A percentile compares a stretch with the other conserved stretches of the same genome.
These are phyloP conservation scores for Malassezia arunalokei DNA, from an alignment of 1,284 basidiomycete genomes.

Conservation along the genomic window DNA sequence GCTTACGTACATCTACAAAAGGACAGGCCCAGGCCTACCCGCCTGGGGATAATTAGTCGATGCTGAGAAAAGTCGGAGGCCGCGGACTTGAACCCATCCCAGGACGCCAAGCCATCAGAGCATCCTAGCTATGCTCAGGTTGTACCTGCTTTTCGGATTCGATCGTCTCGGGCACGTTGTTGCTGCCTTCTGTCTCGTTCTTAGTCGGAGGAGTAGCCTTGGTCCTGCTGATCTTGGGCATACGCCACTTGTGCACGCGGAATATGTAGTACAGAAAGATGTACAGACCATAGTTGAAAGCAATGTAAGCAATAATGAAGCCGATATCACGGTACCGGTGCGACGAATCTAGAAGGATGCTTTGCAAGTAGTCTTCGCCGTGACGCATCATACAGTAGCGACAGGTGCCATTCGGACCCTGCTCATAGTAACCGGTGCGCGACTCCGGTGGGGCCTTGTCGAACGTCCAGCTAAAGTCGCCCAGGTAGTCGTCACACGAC, in stretches of 20 bases:
- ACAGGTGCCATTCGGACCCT: conserved; percentile 46
- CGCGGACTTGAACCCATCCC: no score
- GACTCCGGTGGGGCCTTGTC: not conserved
- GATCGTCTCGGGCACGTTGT: no score
- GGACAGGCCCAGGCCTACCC: no score
- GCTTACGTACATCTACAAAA: no score
- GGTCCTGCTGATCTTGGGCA: not conserved
- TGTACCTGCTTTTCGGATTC: no score
- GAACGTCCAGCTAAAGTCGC: conserved; percentile 34
- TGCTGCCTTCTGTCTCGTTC: no score
- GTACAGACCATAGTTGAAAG: conserved; percentile 52
- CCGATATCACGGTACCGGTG: conserved; percentile 31
- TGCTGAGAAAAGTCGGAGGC: no score
- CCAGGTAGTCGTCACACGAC: conserved; percentile 48
- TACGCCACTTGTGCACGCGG: conserved; percentile 15
- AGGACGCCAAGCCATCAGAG: no score
- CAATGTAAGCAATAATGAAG: conserved; percentile 56
- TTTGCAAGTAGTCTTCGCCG: conserved; percentile 51
- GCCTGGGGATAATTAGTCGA: no score
- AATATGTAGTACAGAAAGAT: conserved; percentile 29
- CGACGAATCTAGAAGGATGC: conserved; percentile 16
- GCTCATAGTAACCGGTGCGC: conserved; percentile 9
- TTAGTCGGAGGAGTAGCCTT: not conserved
- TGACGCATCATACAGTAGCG: conserved; percentile 51
- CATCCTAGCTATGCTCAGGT: no score